These are phyloP conservation scores for Trypanosomatidae sp. DNA, from an alignment of 208 protist genomes.

Conservation along the genomic window DNA sequence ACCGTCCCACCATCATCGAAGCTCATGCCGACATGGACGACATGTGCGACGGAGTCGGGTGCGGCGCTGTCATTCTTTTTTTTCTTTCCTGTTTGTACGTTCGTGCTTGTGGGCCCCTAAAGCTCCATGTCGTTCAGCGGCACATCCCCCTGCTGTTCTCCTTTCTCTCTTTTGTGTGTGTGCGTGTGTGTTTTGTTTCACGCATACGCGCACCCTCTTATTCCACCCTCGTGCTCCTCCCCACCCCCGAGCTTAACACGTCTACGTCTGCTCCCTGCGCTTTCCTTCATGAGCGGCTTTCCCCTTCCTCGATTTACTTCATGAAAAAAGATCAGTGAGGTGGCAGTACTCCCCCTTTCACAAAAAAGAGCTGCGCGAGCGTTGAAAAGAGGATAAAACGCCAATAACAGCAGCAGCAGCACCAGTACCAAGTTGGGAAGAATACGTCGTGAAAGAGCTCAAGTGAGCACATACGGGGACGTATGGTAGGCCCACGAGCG, in stretches of 20 bases:
- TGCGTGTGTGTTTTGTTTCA: not conserved
- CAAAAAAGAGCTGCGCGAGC: too few species aligned
- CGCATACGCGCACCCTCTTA: too few species aligned
- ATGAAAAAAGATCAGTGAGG: not conserved
- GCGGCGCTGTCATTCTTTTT: not conserved
- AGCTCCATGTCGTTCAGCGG: not conserved
- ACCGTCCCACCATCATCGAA: not conserved
- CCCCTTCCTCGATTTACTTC: not conserved
- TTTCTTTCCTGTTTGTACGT: not conserved
- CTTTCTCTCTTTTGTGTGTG: not conserved
- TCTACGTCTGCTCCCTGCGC: not conserved
- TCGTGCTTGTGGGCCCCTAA: not conserved
- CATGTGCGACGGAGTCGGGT: not conserved
- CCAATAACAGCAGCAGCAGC: too few species aligned
- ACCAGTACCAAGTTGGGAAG: too few species aligned
- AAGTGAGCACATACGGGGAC: not conserved
- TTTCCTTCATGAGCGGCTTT: not conserved
- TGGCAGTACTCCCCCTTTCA: not conserved
- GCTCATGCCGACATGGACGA: not conserved
- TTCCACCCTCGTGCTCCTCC: not conserved
- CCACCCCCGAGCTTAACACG: not conserved
- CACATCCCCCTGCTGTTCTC: too few species aligned
- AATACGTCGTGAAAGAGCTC: not conserved
- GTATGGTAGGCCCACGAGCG: not conserved
- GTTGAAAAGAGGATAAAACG: too few species aligned